Evolutionary conservation across 192 early-diverging fungal species (phyloP).

Genomic region (Phlyctochytrium bullatum): DNA sequence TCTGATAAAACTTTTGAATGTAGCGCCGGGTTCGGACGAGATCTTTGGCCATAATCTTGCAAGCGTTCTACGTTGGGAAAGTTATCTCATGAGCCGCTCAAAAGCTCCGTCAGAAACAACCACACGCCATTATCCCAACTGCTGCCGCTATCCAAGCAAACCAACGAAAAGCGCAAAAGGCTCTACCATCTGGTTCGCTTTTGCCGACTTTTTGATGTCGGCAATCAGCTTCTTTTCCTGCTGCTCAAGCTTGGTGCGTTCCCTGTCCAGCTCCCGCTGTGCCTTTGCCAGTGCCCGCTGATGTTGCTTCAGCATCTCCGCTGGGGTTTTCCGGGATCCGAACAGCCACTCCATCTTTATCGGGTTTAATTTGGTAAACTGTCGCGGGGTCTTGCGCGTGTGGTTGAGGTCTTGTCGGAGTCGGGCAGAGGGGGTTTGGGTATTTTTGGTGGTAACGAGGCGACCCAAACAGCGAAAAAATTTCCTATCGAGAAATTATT

Average conservation of each 20-base stretch:
- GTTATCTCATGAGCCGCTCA: too few species aligned
- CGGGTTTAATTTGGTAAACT: too few species aligned
- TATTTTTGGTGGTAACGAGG: too few species aligned
- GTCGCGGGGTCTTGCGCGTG: too few species aligned
- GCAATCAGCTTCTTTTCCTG: constrained; percentile 94
- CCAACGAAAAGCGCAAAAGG: too few species aligned
- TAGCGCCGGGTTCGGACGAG: constrained; percentile 90
- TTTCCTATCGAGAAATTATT: too few species aligned
- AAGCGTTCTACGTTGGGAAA: constrained; percentile 19
- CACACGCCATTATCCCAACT: not conserved
- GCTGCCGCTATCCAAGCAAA: too few species aligned
- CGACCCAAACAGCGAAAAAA: too few species aligned
- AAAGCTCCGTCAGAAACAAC: not conserved
- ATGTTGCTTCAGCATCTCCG: constrained; percentile 89
- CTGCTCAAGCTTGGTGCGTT: constrained; percentile 80
- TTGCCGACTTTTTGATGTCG: constrained; percentile 92
- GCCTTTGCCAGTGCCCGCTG: constrained; percentile 84
- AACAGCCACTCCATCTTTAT: constrained; percentile 51
- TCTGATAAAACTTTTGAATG: constrained; percentile 94
- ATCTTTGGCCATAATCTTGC: constrained; percentile 97
- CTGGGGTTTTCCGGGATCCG: constrained; percentile 70
- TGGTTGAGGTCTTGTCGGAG: too few species aligned
- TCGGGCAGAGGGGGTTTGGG: too few species aligned
- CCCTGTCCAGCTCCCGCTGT: constrained; percentile 88
- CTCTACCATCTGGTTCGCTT: constrained; percentile 82